These are phyloP conservation scores for Sanghuangporus weigelae DNA, from an alignment of 1,284 basidiomycete species.

Conservation along the genomic window DNA sequence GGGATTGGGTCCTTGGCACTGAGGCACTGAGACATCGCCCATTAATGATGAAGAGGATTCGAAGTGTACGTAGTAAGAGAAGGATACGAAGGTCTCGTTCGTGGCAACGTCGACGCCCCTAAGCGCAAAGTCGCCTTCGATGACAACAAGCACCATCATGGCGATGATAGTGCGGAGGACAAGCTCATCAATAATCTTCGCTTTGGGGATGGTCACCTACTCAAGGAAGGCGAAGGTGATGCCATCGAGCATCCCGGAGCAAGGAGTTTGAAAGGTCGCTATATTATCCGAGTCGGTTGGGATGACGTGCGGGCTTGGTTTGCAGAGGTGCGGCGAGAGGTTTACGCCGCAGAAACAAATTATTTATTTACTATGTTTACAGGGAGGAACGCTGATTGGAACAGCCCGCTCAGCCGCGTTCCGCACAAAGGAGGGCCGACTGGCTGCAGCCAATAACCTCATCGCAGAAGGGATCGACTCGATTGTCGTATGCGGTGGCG, in stretches of 20 bases:
- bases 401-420: slow-evolving; percentile 90
- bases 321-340: slow-evolving; percentile 55
- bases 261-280: slow-evolving; percentile 79
- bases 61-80: slow-evolving; percentile 93
- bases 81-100: slow-evolving; percentile 93
- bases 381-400: slow-evolving; percentile 96
- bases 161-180: slow-evolving; percentile 28
- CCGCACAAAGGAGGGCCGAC: slow-evolving; percentile 82
- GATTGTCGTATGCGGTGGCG: slow-evolving; percentile 94
- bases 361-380: background rate
- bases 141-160: slow-evolving; percentile 14
- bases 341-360: background rate
- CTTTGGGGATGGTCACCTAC: slow-evolving; percentile 87
- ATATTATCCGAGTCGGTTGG: slow-evolving; percentile 97
- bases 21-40: background rate
- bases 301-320: slow-evolving; percentile 98
- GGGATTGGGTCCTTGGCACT: background rate
- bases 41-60: slow-evolving; percentile 61
- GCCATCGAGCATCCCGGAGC: slow-evolving; percentile 41
- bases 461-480: slow-evolving; percentile 97
- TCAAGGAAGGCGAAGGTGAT: slow-evolving; percentile 91
- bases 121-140: slow-evolving; percentile 17
- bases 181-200: slow-evolving; percentile 63
- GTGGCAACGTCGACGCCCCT: slow-evolving; percentile 52
- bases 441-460: slow-evolving; percentile 84